Percentiles rank a stretch among this genome's conserved stretches.
Evolutionary conservation across 108 stramenopile genomes (phyloP).

Genomic region (Fistulifera solaris): DNA sequence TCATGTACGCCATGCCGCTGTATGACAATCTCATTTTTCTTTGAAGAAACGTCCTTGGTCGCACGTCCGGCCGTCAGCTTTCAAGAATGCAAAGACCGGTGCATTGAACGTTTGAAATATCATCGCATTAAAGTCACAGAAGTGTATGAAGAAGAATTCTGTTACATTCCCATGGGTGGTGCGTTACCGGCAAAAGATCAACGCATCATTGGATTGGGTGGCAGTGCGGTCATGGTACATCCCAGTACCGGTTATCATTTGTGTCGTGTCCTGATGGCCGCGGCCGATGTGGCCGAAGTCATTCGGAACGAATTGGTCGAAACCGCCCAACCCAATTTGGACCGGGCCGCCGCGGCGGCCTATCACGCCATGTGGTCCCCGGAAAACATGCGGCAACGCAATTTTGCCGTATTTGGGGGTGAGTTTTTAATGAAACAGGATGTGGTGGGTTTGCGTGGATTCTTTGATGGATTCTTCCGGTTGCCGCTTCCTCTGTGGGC

Average conservation of each 20-base stretch:
- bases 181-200: slow-evolving; percentile 79
- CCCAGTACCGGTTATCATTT: slow-evolving; percentile 91
- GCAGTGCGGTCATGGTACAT: slow-evolving; percentile 88
- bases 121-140: slow-evolving; percentile 76
- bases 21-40: slow-evolving; percentile 72
- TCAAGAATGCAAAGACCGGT: slow-evolving; percentile 90
- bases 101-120: slow-evolving; percentile 63
- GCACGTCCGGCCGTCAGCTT: slow-evolving; percentile 83
- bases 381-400: slow-evolving; percentile 71
- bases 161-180: slow-evolving; percentile 95
- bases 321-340: slow-evolving; percentile 45
- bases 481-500: slow-evolving; percentile 80
- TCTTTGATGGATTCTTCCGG: slow-evolving; percentile 92
- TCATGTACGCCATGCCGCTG: slow-evolving; percentile 96
- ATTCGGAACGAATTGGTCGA: slow-evolving; percentile 34
- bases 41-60: slow-evolving; percentile 89
- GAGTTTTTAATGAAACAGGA: slow-evolving; percentile 94
- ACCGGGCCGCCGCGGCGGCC: slow-evolving; percentile 70
- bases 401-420: slow-evolving; percentile 94
- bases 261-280: slow-evolving; percentile 66
- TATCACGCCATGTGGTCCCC: slow-evolving; percentile 90
- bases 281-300: slow-evolving; percentile 60
- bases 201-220: slow-evolving; percentile 85
- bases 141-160: slow-evolving; percentile 90
- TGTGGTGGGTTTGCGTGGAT: slow-evolving; percentile 84